Evolutionary conservation across 73 alveolate genomes (phyloP).

Genomic region (Paramecium sexaurelia): DNA sequence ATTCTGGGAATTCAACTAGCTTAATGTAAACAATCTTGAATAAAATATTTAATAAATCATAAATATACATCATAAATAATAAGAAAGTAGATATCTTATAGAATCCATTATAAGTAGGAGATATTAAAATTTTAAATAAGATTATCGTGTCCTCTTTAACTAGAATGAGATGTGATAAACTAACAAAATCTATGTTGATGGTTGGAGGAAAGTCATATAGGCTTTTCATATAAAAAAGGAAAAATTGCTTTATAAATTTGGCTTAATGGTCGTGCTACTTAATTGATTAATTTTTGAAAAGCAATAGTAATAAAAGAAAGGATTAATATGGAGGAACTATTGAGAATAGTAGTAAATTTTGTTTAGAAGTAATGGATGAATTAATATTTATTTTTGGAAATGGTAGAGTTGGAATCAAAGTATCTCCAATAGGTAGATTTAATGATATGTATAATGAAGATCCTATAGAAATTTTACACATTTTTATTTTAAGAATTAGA

Average conservation of each 20-base stretch:
- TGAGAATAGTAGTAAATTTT: slow-evolving; percentile 84
- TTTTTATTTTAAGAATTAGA: slow-evolving; percentile 63
- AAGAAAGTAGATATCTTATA: slow-evolving; percentile 7
- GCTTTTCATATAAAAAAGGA: slow-evolving; percentile 69
- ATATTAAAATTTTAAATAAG: slow-evolving; percentile 60
- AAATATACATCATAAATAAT: not conserved
- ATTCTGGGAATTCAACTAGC: no score
- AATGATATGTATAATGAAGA: slow-evolving; percentile 72
- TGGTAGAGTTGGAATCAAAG: slow-evolving; percentile 72
- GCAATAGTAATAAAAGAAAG: slow-evolving; percentile 78
- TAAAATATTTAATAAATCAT: not conserved
- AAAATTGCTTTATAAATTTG: slow-evolving; percentile 59
- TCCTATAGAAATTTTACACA: slow-evolving; percentile 63
- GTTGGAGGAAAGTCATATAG: slow-evolving; percentile 66
- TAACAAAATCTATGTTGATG: slow-evolving; percentile 64
- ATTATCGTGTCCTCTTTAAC: slow-evolving; percentile 71
- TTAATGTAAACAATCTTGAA: no score
- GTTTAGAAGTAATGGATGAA: slow-evolving; percentile 77
- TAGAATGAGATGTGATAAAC: slow-evolving; percentile 68
- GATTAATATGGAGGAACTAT: slow-evolving; percentile 91
- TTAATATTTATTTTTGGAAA: slow-evolving; percentile 68
- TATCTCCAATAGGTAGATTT: slow-evolving; percentile 71
- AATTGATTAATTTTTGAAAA: slow-evolving; percentile 79
- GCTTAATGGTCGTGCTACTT: slow-evolving; percentile 75
- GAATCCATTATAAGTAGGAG: slow-evolving; percentile 61